Conservation (phyloP, 495 filamentous ascomycete genomes). For the Talaromyces ruber region DNA sequence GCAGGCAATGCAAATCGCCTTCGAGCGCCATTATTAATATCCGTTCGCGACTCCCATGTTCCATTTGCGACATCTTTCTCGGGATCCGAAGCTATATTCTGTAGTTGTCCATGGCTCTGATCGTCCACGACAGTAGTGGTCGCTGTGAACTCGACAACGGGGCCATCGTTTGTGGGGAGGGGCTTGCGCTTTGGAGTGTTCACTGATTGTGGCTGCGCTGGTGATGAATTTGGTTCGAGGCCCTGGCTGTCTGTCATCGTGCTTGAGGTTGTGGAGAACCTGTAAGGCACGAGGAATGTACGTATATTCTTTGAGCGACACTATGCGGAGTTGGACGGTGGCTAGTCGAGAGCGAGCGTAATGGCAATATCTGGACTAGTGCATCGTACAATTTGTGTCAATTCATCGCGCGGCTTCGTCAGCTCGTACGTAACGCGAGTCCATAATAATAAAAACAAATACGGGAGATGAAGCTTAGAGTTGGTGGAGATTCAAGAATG, state of each 20-base stretch:
- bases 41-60: not conserved
- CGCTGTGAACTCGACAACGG: not conserved
- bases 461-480: not conserved
- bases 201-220: not conserved
- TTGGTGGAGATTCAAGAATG: not conserved
- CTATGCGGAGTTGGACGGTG: not conserved
- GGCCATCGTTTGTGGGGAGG: slow-evolving; percentile 5
- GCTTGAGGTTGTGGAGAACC: not conserved
- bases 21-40: not conserved
- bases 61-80: not conserved
- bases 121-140: not conserved
- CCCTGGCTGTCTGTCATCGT: not conserved
- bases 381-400: not conserved
- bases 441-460: not conserved
- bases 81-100: not conserved
- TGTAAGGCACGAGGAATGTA: not conserved
- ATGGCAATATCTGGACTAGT: not conserved
- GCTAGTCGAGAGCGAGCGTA: not conserved
- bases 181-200: slow-evolving; percentile 19
- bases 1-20: not conserved
- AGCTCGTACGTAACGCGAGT: not conserved
- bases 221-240: not conserved
- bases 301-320: not conserved
- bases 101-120: not conserved
- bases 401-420: not conserved